Evolutionary conservation across 169 alveolate species (phyloP).

Genomic region (Theileria parva): DNA sequence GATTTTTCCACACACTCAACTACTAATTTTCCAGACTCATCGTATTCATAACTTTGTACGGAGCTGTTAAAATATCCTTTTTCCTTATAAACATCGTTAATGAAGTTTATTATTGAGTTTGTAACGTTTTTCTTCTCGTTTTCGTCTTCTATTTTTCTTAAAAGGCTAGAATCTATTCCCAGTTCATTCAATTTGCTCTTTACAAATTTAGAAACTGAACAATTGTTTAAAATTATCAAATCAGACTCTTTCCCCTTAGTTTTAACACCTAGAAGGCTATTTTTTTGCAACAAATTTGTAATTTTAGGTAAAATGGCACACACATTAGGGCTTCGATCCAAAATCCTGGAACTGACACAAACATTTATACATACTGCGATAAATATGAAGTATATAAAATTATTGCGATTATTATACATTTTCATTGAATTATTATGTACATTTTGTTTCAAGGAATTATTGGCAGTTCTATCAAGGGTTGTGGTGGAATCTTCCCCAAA

Average conservation of each 20-base stretch:
- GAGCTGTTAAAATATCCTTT: conserved; percentile 27
- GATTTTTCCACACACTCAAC: conserved; percentile 41
- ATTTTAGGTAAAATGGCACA: neutral
- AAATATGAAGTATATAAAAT: neutral
- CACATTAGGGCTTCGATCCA: neutral
- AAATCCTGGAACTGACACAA: neutral
- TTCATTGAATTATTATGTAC: neutral
- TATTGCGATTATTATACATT: neutral
- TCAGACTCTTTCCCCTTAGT: neutral
- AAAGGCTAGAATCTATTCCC: conserved; percentile 13
- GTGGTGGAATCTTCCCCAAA: conserved; percentile 22
- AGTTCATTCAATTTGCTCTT: conserved; percentile 9
- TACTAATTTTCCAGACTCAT: conserved; percentile 18
- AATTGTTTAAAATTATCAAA: conserved; percentile 6
- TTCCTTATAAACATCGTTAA: conserved; percentile 32
- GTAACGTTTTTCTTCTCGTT: neutral
- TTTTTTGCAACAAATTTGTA: neutral
- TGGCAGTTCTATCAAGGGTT: neutral
- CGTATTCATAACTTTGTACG: neutral
- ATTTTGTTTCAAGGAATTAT: neutral
- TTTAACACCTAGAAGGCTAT: neutral
- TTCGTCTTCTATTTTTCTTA: neutral
- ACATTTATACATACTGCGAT: neutral
- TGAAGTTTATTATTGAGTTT: neutral
- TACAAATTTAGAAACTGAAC: neutral